Conservation (phyloP, 495 filamentous ascomycete genomes). For the Penicillium macrosclerotiorum region DNA sequence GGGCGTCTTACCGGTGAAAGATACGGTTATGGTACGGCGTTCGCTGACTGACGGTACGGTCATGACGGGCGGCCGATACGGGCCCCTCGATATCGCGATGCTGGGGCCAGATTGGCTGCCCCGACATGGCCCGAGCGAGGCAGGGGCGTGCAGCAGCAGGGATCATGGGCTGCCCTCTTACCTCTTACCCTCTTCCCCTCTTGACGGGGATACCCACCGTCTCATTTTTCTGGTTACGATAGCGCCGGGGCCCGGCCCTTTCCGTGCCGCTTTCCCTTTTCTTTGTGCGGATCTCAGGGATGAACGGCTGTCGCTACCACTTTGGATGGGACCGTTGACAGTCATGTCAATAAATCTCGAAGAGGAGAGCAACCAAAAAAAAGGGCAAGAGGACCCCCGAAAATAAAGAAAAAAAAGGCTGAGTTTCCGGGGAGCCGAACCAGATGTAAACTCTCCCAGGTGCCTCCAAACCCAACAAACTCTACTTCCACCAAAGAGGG, state of each 20-base stretch:
- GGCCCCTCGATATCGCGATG: conserved; percentile 13
- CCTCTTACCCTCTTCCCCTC: no score
- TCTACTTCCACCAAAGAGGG: conserved; percentile 3
- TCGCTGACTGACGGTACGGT: conserved; percentile 21
- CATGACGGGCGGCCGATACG: conserved; percentile 37
- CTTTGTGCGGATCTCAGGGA: conserved; percentile 6
- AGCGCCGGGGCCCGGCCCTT: conserved; percentile 44
- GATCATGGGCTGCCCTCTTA: conserved; percentile 11
- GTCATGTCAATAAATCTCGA: no score
- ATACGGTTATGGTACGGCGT: conserved; percentile 34
- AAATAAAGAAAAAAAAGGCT: conserved; percentile 2
- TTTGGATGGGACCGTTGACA: no score
- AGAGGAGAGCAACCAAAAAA: neutral
- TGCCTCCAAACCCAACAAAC: conserved; percentile 12
- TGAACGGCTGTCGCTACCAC: neutral
- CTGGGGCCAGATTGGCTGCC: conserved; percentile 22
- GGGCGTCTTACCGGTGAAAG: neutral
- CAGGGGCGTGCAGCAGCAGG: conserved; percentile 6
- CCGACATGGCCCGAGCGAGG: conserved; percentile 25
- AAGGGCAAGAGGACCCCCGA: neutral
- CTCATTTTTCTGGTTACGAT: conserved; percentile 16
- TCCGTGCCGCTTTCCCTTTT: conserved; percentile 38
- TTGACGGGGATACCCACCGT: conserved; percentile 2
- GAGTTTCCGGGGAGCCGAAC: conserved; percentile 15
- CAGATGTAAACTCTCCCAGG: no score